Evolutionary conservation across 257 asterid species (phyloP), one percentile per base, ranked within the genome.

Genomic region (Ocimum tenuiflorum): DNA sequence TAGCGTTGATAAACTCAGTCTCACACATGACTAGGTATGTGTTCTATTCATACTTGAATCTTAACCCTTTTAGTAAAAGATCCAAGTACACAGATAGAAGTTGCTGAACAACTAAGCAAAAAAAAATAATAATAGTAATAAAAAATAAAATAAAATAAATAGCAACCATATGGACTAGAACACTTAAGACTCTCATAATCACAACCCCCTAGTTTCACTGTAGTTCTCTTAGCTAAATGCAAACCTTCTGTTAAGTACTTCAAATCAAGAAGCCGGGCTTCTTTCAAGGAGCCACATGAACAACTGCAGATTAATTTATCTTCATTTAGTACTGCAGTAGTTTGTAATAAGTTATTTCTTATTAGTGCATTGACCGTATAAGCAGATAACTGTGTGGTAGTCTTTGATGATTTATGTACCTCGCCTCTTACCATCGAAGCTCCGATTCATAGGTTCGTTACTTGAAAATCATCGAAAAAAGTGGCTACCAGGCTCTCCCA

Each of bases 401-500:
- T 18, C 23, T 8, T 55, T 29, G 7, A 0, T 5, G 11, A 27
- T 54, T n/a, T n/a, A n/a, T n/a, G n/a, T n/a, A n/a, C n/a, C n/a
- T n/a, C n/a, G n/a, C n/a, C n/a, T n/a, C 29, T 49, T 22, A 24
- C 47, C 7, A 3, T 41, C 13, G 47, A 41, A 41, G 13, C 47
- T 65, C 31, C 36, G 54, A 27, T 73, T 42, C 59, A 69, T 60
- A 89, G 95, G 91, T 87, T 55, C 94, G 94, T 14, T 87, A 89
- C 83, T 75, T 89, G 80, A 89, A 89, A 78, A 87, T 89, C 64
- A 89, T 89, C 36, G 97, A 89, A 78, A 89, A 89, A 77, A 87
- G 96, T 71, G 96, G 95, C 47, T 89, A 89, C 64, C 95, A 86
- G 72, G 88, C 94, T 75, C 94, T 89, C 42, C 97, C 95, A 12